Percentiles rank a stretch among this genome's conserved stretches.
Conservation (phyloP, 768 basidiomycete genomes). For the Mycena latifolia region DNA sequence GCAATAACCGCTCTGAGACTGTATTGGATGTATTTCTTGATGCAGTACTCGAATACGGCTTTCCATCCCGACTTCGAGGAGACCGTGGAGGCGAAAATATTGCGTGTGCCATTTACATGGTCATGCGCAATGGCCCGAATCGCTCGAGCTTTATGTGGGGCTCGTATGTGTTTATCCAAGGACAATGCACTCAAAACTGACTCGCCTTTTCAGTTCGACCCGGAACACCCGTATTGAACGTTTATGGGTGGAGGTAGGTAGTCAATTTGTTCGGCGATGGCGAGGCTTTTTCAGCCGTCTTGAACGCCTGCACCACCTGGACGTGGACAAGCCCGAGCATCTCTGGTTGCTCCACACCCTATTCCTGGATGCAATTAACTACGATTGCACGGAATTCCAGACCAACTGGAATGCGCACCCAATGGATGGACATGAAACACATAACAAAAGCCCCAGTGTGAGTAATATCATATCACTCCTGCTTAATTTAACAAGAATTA, state of each 20-base stretch:
- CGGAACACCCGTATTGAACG: no score
- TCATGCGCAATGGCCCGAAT: slow-evolving; percentile 37
- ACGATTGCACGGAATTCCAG: no score
- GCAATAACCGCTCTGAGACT: slow-evolving; percentile 23
- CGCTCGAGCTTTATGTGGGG: slow-evolving; percentile 34
- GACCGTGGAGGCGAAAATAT: slow-evolving; percentile 45
- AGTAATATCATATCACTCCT: no score
- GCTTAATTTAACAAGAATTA: no score
- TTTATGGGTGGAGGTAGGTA: no score
- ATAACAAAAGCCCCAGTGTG: no score
- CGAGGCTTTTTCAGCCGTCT: slow-evolving; percentile 50
- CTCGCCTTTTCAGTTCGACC: not conserved
- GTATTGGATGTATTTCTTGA: slow-evolving; percentile 24
- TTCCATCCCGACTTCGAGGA: slow-evolving; percentile 39
- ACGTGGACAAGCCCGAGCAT: no score
- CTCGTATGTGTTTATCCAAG: not conserved
- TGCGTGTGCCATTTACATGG: slow-evolving; percentile 42
- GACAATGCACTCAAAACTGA: slow-evolving; percentile 46
- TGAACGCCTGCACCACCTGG: slow-evolving; percentile 45
- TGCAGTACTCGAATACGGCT: not conserved
- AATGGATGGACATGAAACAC: no score
- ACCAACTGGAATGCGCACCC: no score
- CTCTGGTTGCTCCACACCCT: no score
- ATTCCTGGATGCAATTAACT: no score
- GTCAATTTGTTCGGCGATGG: slow-evolving; percentile 45